Conservation (phyloP, 345 rosid genomes). For the Populus tremula region DNA sequence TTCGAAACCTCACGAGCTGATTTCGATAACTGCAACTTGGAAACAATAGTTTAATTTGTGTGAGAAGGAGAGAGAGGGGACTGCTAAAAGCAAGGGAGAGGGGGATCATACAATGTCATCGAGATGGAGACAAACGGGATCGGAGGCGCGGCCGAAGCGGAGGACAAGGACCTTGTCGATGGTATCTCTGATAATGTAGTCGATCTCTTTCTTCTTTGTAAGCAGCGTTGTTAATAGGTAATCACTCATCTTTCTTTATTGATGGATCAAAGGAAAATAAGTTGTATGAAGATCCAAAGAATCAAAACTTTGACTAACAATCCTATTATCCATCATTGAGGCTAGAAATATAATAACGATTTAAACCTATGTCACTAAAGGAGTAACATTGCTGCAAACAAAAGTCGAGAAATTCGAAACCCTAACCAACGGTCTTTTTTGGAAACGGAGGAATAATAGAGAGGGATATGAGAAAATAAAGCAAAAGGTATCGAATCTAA, state of each 20-base stretch:
- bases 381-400: background rate
- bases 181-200: slow-evolving; percentile 62
- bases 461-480: background rate
- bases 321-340: too few species aligned
- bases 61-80: background rate
- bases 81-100: background rate
- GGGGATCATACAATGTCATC: slow-evolving; percentile 50
- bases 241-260: slow-evolving; percentile 42
- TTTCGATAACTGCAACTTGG: slow-evolving; percentile 52
- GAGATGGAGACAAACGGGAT: slow-evolving; percentile 61
- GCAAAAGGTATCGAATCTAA: background rate
- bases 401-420: slow-evolving; percentile 5
- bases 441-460: background rate
- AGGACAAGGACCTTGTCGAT: slow-evolving; percentile 88
- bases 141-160: slow-evolving; percentile 74
- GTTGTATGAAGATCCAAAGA: too few species aligned
- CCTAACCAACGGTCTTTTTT: background rate
- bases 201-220: slow-evolving; percentile 72
- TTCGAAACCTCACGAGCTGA: slow-evolving; percentile 68
- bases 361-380: background rate
- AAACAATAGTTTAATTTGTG: background rate
- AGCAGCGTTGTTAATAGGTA: slow-evolving; percentile 36
- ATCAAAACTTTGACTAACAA: too few species aligned
- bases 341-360: too few species aligned
- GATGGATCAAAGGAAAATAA: too few species aligned